A percentile compares a stretch with the other conserved stretches of the same genome.
Evolutionary conservation across 352 stramenopile genomes (phyloP).

Genomic region (Phytophthora capsici): DNA sequence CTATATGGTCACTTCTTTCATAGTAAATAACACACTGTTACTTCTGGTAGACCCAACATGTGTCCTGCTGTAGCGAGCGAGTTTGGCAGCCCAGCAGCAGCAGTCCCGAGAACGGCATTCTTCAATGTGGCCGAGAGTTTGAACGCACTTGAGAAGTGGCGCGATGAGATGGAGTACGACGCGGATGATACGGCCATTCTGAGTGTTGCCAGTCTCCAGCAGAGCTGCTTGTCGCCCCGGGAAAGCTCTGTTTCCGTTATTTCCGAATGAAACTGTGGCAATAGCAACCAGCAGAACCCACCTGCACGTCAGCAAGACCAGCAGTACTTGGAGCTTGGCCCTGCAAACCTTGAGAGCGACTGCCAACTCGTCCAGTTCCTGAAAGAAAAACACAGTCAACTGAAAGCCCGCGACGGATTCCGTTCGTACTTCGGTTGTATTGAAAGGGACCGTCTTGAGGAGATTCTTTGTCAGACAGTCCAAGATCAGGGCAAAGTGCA

Average conservation of each 20-base stretch:
- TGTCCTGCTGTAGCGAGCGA: too few relatives aligned
- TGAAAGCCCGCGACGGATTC: slow-evolving; percentile 80
- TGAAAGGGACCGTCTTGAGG: slow-evolving; percentile 50
- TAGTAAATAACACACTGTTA: too few relatives aligned
- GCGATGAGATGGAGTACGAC: too few relatives aligned
- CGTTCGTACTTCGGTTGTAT: slow-evolving; percentile 72
- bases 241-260: background rate
- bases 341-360: slow-evolving; percentile 54
- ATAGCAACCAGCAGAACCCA: slow-evolving; percentile 28
- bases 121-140: too few relatives aligned
- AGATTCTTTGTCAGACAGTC: slow-evolving; percentile 59
- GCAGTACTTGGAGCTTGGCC: slow-evolving; percentile 29
- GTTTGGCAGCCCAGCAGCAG: too few relatives aligned
- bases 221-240: slow-evolving; percentile 28
- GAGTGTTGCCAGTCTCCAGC: too few relatives aligned
- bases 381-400: slow-evolving; percentile 58
- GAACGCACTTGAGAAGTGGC: too few relatives aligned
- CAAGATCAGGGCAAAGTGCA: slow-evolving; percentile 57
- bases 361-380: slow-evolving; percentile 58
- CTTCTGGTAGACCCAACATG: too few relatives aligned
- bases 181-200: too few relatives aligned
- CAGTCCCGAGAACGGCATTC: too few relatives aligned
- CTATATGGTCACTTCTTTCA: too few relatives aligned
- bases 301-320: slow-evolving; percentile 14
- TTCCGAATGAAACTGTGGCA: background rate